phyloP scores from a whole-genome alignment of 1,284 basidiomycete genomes.

The Irpex lacteus region DNA sequence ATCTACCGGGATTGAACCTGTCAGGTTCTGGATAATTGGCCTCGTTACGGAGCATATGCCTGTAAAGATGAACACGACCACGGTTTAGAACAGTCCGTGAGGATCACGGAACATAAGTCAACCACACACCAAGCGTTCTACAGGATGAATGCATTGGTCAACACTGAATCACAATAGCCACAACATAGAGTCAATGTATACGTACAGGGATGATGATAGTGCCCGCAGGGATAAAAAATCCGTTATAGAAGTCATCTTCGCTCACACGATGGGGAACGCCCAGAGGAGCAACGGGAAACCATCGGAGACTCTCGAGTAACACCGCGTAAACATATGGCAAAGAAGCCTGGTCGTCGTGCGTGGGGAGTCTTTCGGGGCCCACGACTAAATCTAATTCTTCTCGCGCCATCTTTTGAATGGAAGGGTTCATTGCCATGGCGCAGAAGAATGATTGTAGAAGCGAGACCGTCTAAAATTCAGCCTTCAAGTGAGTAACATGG shows the following conservation, averaged over 20 bases:
- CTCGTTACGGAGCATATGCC: conserved; percentile 20
- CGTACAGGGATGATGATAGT: conserved; percentile 16
- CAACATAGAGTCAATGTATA: conserved; percentile 3
- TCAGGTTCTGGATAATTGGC: conserved; percentile 20
- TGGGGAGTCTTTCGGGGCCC: conserved; percentile 35
- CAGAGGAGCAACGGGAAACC: not conserved
- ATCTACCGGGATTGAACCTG: conserved; percentile 25
- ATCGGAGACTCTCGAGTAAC: conserved; percentile 42
- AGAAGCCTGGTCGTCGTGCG: conserved; percentile 32
- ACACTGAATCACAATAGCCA: conserved; percentile 2
- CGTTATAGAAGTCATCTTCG: not conserved
- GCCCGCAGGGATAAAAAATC: not conserved
- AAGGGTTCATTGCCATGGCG: conserved; percentile 36
- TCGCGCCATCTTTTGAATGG: conserved; percentile 37
- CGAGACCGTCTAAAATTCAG: conserved; percentile 20
- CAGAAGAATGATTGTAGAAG: conserved; percentile 33
- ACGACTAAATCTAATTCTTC: conserved; percentile 39
- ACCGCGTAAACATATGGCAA: conserved; percentile 27
- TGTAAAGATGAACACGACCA: not conserved
- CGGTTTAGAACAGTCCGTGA: not conserved
- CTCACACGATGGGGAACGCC: not conserved
- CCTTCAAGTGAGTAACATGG: not conserved
- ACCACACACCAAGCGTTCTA: not conserved
- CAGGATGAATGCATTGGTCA: not conserved
- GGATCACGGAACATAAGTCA: not conserved